phyloP scores from a whole-genome alignment of 192 early-diverging fungal genomes.

The Coemansia aciculifera region DNA sequence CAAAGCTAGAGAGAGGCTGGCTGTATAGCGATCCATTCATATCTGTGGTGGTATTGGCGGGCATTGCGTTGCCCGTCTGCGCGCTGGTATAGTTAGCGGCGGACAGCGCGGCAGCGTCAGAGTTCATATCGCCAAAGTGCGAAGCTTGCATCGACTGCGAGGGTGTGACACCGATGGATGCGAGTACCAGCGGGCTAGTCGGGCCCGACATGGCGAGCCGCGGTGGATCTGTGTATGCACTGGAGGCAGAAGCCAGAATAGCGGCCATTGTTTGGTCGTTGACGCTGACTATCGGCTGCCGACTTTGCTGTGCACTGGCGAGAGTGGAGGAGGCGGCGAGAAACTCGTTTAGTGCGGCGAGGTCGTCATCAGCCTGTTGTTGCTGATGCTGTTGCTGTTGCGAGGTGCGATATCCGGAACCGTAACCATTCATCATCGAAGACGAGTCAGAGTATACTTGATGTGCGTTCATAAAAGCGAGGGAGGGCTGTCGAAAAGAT shows the following conservation, averaged over 20 bases:
- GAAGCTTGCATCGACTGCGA: constrained; percentile 36
- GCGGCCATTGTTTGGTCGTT: constrained; percentile 40
- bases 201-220: constrained; percentile 1
- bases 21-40: constrained; percentile 14
- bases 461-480: constrained; percentile 1
- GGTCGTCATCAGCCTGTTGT: constrained; percentile 29
- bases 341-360: constrained; percentile 37
- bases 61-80: constrained; percentile 14
- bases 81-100: constrained; percentile 10
- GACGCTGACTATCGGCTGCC: constrained; percentile 3
- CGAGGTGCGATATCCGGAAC: background rate
- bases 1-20: constrained; percentile 9
- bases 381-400: constrained; percentile 13
- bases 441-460: constrained; percentile 11
- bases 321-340: constrained; percentile 24
- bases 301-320: constrained; percentile 1
- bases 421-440: constrained; percentile 12
- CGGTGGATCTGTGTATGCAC: constrained; percentile 11
- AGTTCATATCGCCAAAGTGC: constrained; percentile 27
- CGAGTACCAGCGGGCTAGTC: constrained; percentile 30
- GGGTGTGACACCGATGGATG: constrained; percentile 36
- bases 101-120: constrained; percentile 20
- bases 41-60: background rate
- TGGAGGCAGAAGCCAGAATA: constrained; percentile 28
- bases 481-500: background rate